Evolutionary conservation across 2,329 filamentous ascomycete species (phyloP).

Genomic region (Elsinoe perseae): DNA sequence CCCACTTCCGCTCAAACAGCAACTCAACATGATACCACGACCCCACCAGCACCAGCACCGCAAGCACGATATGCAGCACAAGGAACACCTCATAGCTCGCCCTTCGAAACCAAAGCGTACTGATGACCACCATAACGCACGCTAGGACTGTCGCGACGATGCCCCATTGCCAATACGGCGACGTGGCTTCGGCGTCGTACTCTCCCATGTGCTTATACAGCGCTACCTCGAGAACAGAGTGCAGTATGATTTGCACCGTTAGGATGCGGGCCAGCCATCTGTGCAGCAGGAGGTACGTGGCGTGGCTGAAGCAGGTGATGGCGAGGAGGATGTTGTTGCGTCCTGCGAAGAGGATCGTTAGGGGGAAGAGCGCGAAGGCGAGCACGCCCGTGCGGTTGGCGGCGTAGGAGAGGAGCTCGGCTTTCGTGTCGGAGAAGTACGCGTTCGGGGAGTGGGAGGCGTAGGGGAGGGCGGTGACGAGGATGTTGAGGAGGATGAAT

Average conservation of each 20-base stretch:
- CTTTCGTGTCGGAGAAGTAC: conserved; percentile 21
- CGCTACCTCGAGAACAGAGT: conserved; percentile 38
- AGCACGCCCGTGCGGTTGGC: conserved; percentile 38
- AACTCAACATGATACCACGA: conserved; percentile 38
- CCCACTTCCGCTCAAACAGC: conserved; percentile 34
- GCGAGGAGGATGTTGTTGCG: conserved; percentile 45
- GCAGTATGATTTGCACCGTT: conserved; percentile 40
- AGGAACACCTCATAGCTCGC: conserved; percentile 41
- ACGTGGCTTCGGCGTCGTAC: conserved; percentile 25
- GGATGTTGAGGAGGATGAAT: conserved; percentile 27
- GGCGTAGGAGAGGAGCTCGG: conserved; percentile 32
- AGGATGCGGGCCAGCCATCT: conserved; percentile 43
- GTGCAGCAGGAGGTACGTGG: conserved; percentile 44
- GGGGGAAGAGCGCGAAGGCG: conserved; percentile 35
- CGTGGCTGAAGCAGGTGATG: conserved; percentile 44
- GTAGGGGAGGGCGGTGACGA: conserved; percentile 25
- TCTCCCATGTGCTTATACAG: conserved; percentile 27
- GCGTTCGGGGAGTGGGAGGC: conserved; percentile 23
- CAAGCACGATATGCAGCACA: conserved; percentile 36
- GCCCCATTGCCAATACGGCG: conserved; percentile 41
- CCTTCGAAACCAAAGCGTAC: conserved; percentile 33
- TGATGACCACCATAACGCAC: conserved; percentile 29
- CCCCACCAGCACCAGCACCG: conserved; percentile 37
- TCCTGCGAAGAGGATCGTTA: conserved; percentile 39
- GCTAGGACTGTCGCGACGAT: conserved; percentile 33